Evolutionary conservation across 805 yeast genomes (phyloP), one percentile per base, ranked within the genome.

Genomic region (Debaryomyces castellii): DNA sequence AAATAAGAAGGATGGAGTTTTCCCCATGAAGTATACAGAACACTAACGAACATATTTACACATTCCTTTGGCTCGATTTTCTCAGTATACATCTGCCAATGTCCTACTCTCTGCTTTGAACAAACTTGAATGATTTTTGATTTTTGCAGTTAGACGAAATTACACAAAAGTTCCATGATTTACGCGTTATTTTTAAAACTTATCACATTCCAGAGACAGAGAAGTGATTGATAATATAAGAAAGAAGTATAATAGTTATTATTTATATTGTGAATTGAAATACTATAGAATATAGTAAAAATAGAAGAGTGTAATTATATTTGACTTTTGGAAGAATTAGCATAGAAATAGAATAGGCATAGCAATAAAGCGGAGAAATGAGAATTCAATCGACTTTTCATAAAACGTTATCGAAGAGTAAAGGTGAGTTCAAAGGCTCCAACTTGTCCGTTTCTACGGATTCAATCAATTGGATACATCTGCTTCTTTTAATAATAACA

Each of bases 381-480:
- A 53, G 52, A 44, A 40, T 44, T 39, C 47, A 34, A 33, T 48
- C 67, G 8, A 53, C 67, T n/a, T 67, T 59, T 46, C 71, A 64
- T 28, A 62, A 57, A 44, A 51, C 58, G 7, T 66, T 70, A 42
- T 45, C 57, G 34, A 59, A 66, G 40, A 69, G 63, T 44, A 64
- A 62, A 42, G 77, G 74, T 4, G 42, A 55, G 5, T 65, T 68
- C 54, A 50, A 54, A 21, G 74, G 71, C 5, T 52, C 51, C 16
- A 59, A 63, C 50, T 62, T 71, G 46, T 53, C 57, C 21, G 59
- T 71, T 8, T 69, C 75, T n/a, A 55, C 66, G 11, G 77, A 72
- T 45, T 54, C 67, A 16, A 45, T 62, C 10, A 55, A 64, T 14
- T 72, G 77, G 77, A 55, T 60, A 35, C 66, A 60, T 33, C 56